phyloP scores from a whole-genome alignment of 768 basidiomycete genomes.

The Amanita pallidorosea region DNA sequence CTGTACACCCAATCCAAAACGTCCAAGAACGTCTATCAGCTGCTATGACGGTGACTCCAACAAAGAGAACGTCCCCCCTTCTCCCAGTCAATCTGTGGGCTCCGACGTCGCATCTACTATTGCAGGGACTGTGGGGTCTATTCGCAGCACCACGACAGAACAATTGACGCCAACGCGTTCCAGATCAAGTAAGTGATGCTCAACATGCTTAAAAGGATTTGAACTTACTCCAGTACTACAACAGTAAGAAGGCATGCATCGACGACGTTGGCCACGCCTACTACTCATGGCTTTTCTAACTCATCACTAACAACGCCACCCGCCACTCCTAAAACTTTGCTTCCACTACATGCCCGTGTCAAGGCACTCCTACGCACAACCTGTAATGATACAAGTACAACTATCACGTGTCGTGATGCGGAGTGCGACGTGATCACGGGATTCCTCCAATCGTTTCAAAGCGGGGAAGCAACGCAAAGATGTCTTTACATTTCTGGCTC shows the following conservation, averaged over 20 bases:
- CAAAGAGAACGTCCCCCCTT: constrained; percentile 75
- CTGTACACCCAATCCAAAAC: constrained; percentile 55
- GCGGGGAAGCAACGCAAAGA: constrained; percentile 21
- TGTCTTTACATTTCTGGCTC: constrained; percentile 86
- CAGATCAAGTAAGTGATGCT: constrained; percentile 30
- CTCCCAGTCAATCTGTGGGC: constrained; percentile 26
- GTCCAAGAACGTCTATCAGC: constrained; percentile 36
- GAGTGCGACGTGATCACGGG: constrained; percentile 49
- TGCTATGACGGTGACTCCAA: constrained; percentile 47
- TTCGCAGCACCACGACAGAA: constrained; percentile 28
- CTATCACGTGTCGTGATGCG: constrained; percentile 56
- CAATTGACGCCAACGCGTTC: constrained; percentile 29
- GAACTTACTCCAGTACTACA: constrained; percentile 7
- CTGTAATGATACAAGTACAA: constrained; percentile 38
- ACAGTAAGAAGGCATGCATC: constrained; percentile 39
- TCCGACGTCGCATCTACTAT: constrained; percentile 21
- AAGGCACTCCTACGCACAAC: constrained; percentile 66
- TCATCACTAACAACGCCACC: constrained; percentile 47
- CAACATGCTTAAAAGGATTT: background rate
- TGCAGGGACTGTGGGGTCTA: constrained; percentile 27
- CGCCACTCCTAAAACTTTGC: constrained; percentile 41
- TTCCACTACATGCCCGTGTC: constrained; percentile 45
- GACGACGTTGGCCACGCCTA: constrained; percentile 35
- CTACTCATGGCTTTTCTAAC: constrained; percentile 24
- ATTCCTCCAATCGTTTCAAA: constrained; percentile 50